phyloP scores from a whole-genome alignment of 441 rosid species.

The Euphorbia schlechtendalii region DNA sequence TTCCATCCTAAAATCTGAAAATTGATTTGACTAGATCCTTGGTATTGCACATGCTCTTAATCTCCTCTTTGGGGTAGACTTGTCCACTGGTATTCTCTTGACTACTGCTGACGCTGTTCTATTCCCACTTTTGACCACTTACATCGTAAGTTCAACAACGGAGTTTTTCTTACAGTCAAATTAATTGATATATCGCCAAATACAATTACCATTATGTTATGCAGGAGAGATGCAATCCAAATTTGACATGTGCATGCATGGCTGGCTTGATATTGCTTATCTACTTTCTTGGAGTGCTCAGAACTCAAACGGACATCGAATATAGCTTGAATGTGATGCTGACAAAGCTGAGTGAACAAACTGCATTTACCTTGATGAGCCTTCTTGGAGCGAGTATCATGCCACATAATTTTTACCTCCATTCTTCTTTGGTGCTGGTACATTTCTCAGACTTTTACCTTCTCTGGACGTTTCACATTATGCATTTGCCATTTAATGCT shows the following conservation, averaged over 20 bases:
- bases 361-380: slow-evolving; percentile 80
- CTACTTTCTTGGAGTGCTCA: slow-evolving; percentile 64
- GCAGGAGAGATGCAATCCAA: slow-evolving; percentile 66
- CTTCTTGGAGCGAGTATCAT: slow-evolving; percentile 95
- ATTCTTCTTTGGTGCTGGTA: slow-evolving; percentile 87
- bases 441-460: slow-evolving; percentile 14
- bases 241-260: slow-evolving; percentile 39
- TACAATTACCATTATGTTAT: slow-evolving; percentile 16
- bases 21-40: slow-evolving; percentile 52
- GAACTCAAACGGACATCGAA: slow-evolving; percentile 76
- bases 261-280: slow-evolving; percentile 54
- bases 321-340: slow-evolving; percentile 47
- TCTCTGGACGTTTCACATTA: too few species aligned
- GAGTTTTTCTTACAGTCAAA: slow-evolving; percentile 11
- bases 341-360: slow-evolving; percentile 62
- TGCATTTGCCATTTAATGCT: too few species aligned
- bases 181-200: slow-evolving; percentile 6
- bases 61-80: slow-evolving; percentile 76
- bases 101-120: slow-evolving; percentile 81
- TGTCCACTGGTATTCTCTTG: slow-evolving; percentile 71
- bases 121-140: slow-evolving; percentile 66
- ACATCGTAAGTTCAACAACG: slow-evolving; percentile 50
- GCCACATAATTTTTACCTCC: slow-evolving; percentile 97
- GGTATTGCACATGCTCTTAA: slow-evolving; percentile 92
- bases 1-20: slow-evolving; percentile 19